These are phyloP conservation scores for Talaromyces ruber DNA, from an alignment of 495 filamentous ascomycete genomes.

Conservation along the genomic window DNA sequence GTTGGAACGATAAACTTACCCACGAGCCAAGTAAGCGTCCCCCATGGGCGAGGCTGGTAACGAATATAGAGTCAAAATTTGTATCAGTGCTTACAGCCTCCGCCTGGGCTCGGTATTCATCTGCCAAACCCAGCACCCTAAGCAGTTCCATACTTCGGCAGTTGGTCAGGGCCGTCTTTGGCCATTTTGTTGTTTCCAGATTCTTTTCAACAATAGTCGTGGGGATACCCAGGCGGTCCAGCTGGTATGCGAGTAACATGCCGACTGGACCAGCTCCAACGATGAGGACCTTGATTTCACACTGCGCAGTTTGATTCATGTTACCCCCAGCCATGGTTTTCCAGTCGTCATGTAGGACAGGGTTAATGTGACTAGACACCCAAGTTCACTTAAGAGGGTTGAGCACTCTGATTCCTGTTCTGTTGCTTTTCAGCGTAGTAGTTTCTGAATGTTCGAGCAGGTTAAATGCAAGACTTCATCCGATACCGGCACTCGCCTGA, in stretches of 20 bases:
- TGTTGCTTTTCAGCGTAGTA: not conserved
- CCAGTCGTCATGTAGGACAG: not conserved
- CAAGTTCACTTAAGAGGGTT: not conserved
- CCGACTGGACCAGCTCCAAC: slow-evolving; percentile 21
- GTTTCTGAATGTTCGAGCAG: not conserved
- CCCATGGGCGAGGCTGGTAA: slow-evolving; percentile 3
- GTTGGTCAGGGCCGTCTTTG: slow-evolving; percentile 29
- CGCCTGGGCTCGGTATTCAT: slow-evolving; percentile 10
- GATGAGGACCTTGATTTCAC: slow-evolving; percentile 10
- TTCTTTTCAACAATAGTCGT: slow-evolving; percentile 13
- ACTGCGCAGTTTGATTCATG: not conserved
- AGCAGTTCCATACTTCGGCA: slow-evolving; percentile 25
- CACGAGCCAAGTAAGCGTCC: slow-evolving; percentile 6
- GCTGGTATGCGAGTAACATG: slow-evolving; percentile 13
- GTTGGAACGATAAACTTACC: slow-evolving; percentile 7
- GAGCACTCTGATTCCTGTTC: not conserved
- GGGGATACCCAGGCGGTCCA: slow-evolving; percentile 10
- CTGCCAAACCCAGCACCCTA: slow-evolving; percentile 18
- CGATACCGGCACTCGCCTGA: not conserved
- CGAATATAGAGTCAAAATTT: slow-evolving; percentile 8
- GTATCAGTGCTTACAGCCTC: slow-evolving; percentile 2
- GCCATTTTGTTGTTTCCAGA: slow-evolving; percentile 18
- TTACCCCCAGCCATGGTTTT: not conserved
- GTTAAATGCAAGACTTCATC: not conserved
- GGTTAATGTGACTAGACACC: not conserved